Conservation (phyloP, 2,329 filamentous ascomycete species). For the Claviceps sp. region DNA sequence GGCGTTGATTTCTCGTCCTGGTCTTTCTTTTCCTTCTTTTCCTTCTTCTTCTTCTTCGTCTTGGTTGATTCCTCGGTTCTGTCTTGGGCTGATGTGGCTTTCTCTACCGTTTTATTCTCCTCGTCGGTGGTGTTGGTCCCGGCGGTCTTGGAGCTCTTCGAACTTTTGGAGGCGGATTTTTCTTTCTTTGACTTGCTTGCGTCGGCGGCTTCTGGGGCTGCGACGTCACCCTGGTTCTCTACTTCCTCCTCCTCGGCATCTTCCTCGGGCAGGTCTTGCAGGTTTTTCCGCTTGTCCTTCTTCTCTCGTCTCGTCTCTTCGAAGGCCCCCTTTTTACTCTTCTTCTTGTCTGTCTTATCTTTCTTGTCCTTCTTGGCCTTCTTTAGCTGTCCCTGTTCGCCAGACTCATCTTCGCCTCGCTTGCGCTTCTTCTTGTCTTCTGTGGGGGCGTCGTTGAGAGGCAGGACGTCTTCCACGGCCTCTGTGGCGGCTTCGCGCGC, state of each 20-base stretch:
- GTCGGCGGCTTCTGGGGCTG: slow-evolving; percentile 9
- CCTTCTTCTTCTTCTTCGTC: slow-evolving; percentile 8
- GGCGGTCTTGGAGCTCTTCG: slow-evolving; percentile 11
- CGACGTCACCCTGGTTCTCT: slow-evolving; percentile 6
- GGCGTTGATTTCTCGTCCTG: not conserved
- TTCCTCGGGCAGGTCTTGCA: slow-evolving; percentile 23
- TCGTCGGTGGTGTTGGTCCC: slow-evolving; percentile 5
- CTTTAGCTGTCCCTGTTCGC: slow-evolving; percentile 13
- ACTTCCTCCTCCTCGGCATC: slow-evolving; percentile 15
- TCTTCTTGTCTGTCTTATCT: slow-evolving; percentile 19
- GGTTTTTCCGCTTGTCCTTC: slow-evolving; percentile 26
- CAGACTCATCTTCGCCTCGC: slow-evolving; percentile 16
- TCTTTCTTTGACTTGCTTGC: slow-evolving; percentile 13
- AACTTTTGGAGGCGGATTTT: slow-evolving; percentile 7
- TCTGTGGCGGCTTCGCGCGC: slow-evolving; percentile 20
- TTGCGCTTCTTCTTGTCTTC: slow-evolving; percentile 28
- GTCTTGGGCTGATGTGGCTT: too few relatives aligned
- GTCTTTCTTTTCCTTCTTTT: slow-evolving; percentile 12
- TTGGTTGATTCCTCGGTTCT: slow-evolving; percentile 7
- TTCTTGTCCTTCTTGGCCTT: slow-evolving; percentile 15
- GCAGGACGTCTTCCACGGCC: slow-evolving; percentile 15
- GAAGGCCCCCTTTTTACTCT: slow-evolving; percentile 19
- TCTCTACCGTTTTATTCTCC: too few relatives aligned
- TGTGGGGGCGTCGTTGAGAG: slow-evolving; percentile 10
- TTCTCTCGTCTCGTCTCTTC: slow-evolving; percentile 25